phyloP scores from a whole-genome alignment of 768 basidiomycete species.

The Rhizopogon vulgaris region DNA sequence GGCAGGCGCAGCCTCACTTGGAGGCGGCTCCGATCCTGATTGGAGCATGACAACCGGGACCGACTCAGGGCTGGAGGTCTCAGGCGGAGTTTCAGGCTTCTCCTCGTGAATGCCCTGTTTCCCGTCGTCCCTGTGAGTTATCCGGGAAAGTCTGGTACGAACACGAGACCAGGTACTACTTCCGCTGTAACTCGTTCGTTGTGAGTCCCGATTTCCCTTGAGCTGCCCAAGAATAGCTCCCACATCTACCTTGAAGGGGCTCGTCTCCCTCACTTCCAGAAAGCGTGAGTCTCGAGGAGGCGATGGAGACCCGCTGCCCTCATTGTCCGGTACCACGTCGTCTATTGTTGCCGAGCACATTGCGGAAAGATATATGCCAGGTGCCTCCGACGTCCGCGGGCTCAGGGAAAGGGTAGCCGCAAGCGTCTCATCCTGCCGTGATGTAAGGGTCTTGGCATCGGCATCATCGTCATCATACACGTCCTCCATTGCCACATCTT shows the following conservation, averaged over 20 bases:
- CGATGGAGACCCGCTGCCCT: conserved; percentile 1
- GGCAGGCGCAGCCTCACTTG: conserved; percentile 16
- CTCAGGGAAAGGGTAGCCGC: conserved; percentile 40
- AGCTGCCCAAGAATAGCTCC: conserved; percentile 18
- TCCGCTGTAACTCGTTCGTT: conserved; percentile 16
- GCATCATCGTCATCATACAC: conserved; percentile 18
- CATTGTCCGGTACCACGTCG: conserved; percentile 1
- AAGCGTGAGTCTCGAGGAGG: conserved; percentile 14
- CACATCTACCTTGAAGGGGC: conserved; percentile 44
- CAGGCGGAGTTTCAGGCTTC: conserved; percentile 10
- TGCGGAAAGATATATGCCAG: conserved; percentile 1
- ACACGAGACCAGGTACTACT: conserved; percentile 27
- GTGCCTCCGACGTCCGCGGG: conserved; percentile 36
- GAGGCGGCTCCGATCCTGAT: conserved; percentile 9
- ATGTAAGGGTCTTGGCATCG: conserved; percentile 25
- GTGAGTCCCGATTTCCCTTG: conserved; percentile 14
- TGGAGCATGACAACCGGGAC: conserved; percentile 26
- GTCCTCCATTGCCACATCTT: conserved; percentile 10
- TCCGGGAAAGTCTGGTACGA: conserved; percentile 23
- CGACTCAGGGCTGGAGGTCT: conserved; percentile 21
- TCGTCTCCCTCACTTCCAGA: conserved; percentile 34
- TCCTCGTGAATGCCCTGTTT: conserved; percentile 12
- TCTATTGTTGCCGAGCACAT: conserved; percentile 2
- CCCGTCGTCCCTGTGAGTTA: conserved; percentile 24
- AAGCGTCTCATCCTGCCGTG: conserved; percentile 28